Conservation (phyloP, 1,284 basidiomycete genomes). For the Sporisorium exsertum region DNA sequence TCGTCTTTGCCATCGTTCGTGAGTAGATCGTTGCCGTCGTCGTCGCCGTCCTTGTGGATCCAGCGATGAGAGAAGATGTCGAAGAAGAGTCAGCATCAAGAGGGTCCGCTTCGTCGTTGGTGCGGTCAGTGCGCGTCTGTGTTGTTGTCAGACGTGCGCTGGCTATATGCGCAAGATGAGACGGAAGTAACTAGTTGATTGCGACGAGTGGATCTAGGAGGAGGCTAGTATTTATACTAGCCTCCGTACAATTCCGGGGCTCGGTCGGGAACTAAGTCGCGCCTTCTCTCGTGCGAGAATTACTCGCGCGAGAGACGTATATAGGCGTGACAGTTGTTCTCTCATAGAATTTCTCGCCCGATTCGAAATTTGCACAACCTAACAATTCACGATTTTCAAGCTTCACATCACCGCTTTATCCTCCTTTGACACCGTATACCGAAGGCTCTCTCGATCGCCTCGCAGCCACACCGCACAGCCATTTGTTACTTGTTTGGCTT, state of each 20-base stretch:
- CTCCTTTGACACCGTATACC: background rate
- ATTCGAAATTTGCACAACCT: background rate
- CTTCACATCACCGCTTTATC: background rate
- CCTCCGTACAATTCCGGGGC: too few species aligned
- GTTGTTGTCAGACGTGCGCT: too few species aligned
- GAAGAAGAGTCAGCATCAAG: background rate
- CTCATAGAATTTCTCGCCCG: constrained; percentile 26
- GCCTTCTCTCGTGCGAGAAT: too few species aligned
- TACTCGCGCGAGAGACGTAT: too few species aligned
- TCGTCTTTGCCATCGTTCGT: constrained; percentile 12
- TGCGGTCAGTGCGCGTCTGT: constrained; percentile 34
- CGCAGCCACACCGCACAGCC: background rate
- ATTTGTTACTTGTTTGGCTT: background rate
- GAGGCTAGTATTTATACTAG: too few species aligned
- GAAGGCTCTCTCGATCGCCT: background rate
- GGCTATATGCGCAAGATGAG: too few species aligned
- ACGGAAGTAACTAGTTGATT: too few species aligned
- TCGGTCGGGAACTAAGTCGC: too few species aligned
- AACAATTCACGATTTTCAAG: background rate
- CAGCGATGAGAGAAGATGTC: constrained; percentile 3
- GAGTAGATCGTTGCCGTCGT: background rate
- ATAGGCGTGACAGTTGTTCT: too few species aligned
- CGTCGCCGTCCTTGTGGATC: background rate
- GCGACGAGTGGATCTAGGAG: too few species aligned
- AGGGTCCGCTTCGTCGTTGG: background rate